Evolutionary conservation across 371 early-diverging fungal genomes (phyloP).

Genomic region (Haplosporangium sp.): DNA sequence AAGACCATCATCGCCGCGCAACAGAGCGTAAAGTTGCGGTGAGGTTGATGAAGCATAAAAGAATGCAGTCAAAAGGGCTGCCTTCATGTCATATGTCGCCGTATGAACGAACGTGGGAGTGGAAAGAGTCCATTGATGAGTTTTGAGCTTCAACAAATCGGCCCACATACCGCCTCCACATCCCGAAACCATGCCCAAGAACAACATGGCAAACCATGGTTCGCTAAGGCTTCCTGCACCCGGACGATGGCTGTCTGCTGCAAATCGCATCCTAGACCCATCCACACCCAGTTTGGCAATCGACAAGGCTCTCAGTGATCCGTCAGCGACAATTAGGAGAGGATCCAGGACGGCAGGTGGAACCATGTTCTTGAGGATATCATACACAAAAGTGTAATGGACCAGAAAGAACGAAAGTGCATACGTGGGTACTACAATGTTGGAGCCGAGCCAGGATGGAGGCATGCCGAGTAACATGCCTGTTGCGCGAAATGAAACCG

Average conservation of each 20-base stretch:
- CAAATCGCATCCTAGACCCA: conserved; percentile 57
- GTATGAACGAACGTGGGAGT: conserved; percentile 33
- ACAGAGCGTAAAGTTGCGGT: conserved; percentile 24
- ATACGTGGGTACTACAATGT: conserved; percentile 47
- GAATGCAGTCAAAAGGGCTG: conserved; percentile 35
- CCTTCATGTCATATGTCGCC: conserved; percentile 52
- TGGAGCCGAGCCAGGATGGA: conserved; percentile 54
- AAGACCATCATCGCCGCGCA: conserved; percentile 9
- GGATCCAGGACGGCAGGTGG: conserved; percentile 59
- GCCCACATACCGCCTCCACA: conserved; percentile 69
- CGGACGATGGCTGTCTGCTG: conserved; percentile 49
- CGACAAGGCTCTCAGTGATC: conserved; percentile 58
- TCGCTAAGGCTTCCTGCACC: conserved; percentile 19
- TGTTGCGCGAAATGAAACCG: not conserved
- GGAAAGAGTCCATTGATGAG: conserved; percentile 38
- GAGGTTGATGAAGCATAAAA: conserved; percentile 53
- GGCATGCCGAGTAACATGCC: conserved; percentile 55
- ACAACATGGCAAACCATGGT: conserved; percentile 61
- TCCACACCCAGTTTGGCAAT: conserved; percentile 65
- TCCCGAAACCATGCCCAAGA: conserved; percentile 65
- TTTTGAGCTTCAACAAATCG: conserved; percentile 40
- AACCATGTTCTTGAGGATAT: conserved; percentile 26
- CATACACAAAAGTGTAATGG: conserved; percentile 48
- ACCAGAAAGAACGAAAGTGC: conserved; percentile 43
- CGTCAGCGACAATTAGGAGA: conserved; percentile 62